These are phyloP conservation scores for Nakazawaea wickerhamii DNA, from an alignment of 805 yeast species.

Conservation along the genomic window DNA sequence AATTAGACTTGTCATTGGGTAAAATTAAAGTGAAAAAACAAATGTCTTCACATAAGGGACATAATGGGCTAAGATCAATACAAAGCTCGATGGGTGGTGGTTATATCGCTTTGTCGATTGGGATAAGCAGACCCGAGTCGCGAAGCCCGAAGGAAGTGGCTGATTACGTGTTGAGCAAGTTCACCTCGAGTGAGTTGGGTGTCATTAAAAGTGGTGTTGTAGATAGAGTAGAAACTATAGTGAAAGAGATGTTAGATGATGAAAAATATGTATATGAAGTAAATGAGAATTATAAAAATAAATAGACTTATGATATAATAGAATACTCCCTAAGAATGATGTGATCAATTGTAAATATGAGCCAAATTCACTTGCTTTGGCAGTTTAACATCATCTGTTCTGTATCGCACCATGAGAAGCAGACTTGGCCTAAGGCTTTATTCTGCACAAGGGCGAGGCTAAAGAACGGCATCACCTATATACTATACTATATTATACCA, in stretches of 20 bases:
- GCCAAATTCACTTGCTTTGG: background rate
- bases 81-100: constrained; percentile 39
- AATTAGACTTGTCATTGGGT: constrained; percentile 62
- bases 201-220: constrained; percentile 34
- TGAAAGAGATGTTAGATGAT: constrained; percentile 29
- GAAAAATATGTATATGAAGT: constrained; percentile 25
- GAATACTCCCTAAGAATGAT: too few relatives aligned
- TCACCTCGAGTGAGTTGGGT: constrained; percentile 39
- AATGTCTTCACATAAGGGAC: constrained; percentile 68
- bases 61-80: constrained; percentile 72
- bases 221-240: constrained; percentile 31
- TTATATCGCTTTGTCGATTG: constrained; percentile 66
- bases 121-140: constrained; percentile 64
- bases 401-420: too few relatives aligned
- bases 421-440: too few relatives aligned
- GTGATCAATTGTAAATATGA: too few relatives aligned
- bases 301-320: background rate
- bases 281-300: constrained; percentile 2
- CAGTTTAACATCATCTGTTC: background rate
- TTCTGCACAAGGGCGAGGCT: too few relatives aligned
- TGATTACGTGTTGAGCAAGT: constrained; percentile 56
- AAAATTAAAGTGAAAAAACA: constrained; percentile 56
- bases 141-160: constrained; percentile 42
- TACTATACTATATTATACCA: too few relatives aligned
- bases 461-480: too few relatives aligned